These are phyloP conservation scores for Fusarium drepaniforme DNA, from an alignment of 2,329 filamentous ascomycete species.

Conservation along the genomic window DNA sequence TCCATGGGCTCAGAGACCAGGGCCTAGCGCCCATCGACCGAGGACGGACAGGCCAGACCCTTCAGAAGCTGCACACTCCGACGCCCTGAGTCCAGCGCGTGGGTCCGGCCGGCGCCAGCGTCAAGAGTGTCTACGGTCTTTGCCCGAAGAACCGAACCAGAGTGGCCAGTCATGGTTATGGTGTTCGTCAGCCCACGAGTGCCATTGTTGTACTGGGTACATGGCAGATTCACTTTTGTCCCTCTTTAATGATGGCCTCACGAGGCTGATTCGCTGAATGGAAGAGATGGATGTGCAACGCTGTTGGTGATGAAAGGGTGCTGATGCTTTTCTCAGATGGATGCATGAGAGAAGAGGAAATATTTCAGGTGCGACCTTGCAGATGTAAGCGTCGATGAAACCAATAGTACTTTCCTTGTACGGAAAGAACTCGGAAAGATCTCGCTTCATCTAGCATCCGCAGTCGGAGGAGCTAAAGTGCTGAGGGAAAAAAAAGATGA, in stretches of 20 bases:
- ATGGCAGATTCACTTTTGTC: not conserved
- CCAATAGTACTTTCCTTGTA: constrained; percentile 1
- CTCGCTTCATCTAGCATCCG: constrained; percentile 25
- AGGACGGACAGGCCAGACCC: constrained; percentile 27
- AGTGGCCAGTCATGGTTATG: constrained; percentile 40
- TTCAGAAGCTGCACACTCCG: constrained; percentile 20
- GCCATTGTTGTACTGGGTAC: constrained; percentile 16
- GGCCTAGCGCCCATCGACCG: constrained; percentile 32
- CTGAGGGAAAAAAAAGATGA: constrained; percentile 25
- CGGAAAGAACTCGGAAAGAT: constrained; percentile 13
- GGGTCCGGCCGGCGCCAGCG: constrained; percentile 29
- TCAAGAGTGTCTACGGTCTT: constrained; percentile 32
- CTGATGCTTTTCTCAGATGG: not conserved
- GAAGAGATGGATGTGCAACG: not conserved
- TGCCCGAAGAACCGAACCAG: constrained; percentile 30
- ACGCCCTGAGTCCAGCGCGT: constrained; percentile 29
- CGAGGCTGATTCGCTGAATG: not conserved
- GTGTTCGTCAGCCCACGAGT: constrained; percentile 41
- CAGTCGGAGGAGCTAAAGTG: constrained; percentile 21
- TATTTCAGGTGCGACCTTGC: not conserved
- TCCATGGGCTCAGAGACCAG: constrained; percentile 34
- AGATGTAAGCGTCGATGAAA: constrained; percentile 2
- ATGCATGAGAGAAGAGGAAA: not conserved
- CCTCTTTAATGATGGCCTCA: not conserved
- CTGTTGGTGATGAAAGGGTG: not conserved